Percentiles rank a stretch among this genome's conserved stretches.
phyloP scores from a whole-genome alignment of 2,329 filamentous ascomycete genomes.

The Colletotrichum sp. region DNA sequence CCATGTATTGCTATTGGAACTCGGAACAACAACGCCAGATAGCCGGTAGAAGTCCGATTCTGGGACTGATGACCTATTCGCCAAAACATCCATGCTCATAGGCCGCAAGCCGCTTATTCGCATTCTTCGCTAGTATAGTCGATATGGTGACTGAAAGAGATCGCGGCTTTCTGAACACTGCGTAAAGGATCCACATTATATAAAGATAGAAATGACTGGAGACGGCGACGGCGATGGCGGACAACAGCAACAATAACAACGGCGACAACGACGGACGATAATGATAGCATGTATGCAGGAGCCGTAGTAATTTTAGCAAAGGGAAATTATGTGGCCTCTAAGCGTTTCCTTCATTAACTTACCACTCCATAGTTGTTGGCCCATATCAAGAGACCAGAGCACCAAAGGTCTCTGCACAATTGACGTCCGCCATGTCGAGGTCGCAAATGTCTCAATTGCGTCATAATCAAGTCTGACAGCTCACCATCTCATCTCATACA shows the following conservation, averaged over 20 bases:
- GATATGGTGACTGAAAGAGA: background rate
- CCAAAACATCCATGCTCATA: background rate
- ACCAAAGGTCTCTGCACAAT: background rate
- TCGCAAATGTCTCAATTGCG: background rate
- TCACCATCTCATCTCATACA: background rate
- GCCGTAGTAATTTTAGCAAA: background rate
- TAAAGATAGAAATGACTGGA: background rate
- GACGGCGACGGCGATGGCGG: too few species aligned
- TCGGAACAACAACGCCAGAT: fast-evolving
- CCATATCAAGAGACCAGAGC: fast-evolving
- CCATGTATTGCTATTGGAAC: background rate
- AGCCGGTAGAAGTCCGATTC: background rate
- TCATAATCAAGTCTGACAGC: background rate
- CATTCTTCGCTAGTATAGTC: background rate
- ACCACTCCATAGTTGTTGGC: background rate
- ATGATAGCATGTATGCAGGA: background rate
- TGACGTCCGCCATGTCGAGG: too few species aligned
- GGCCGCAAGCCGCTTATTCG: background rate
- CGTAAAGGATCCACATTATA: too few species aligned
- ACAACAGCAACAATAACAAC: fast-evolving
- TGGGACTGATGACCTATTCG: background rate
- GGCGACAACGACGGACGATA: background rate
- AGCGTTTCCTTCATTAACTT: background rate
- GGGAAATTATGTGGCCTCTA: background rate
- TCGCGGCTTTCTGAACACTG: too few species aligned